Evolutionary conservation across 2,329 filamentous ascomycete genomes (phyloP).

Genomic region (Sordariomycetes sp.): DNA sequence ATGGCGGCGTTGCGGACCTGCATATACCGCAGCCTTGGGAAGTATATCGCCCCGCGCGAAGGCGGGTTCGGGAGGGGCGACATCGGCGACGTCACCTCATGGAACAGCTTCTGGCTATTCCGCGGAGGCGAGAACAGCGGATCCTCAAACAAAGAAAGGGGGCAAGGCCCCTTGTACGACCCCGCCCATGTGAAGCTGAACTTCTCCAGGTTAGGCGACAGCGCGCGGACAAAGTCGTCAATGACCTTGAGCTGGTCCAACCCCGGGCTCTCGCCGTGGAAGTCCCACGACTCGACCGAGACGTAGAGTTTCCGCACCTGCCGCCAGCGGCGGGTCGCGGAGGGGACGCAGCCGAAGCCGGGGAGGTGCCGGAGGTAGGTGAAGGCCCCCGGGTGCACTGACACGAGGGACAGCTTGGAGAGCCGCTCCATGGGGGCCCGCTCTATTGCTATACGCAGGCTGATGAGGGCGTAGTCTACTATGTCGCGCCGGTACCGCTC

Average conservation of each 20-base stretch:
- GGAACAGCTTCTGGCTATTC: constrained; percentile 43
- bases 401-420: constrained; percentile 55
- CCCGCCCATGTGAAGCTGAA: constrained; percentile 70
- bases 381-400: constrained; percentile 63
- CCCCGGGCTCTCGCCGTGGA: constrained; percentile 42
- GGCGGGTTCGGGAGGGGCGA: constrained; percentile 43
- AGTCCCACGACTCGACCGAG: constrained; percentile 58
- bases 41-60: constrained; percentile 42
- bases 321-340: constrained; percentile 58
- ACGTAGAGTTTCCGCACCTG: constrained; percentile 66
- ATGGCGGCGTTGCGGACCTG: constrained; percentile 60
- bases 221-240: constrained; percentile 64
- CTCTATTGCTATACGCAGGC: constrained; percentile 72
- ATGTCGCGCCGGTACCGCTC: constrained; percentile 63
- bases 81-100: constrained; percentile 52
- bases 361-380: constrained; percentile 64
- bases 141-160: constrained; percentile 56
- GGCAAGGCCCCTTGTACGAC: constrained; percentile 57
- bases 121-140: constrained; percentile 50
- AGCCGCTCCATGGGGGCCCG: constrained; percentile 53
- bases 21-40: constrained; percentile 55
- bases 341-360: constrained; percentile 63
- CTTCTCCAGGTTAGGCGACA: constrained; percentile 52
- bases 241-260: constrained; percentile 65
- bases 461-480: constrained; percentile 83